phyloP scores from a whole-genome alignment of 2,329 filamentous ascomycete species.

The Ophiostoma ulmi region DNA sequence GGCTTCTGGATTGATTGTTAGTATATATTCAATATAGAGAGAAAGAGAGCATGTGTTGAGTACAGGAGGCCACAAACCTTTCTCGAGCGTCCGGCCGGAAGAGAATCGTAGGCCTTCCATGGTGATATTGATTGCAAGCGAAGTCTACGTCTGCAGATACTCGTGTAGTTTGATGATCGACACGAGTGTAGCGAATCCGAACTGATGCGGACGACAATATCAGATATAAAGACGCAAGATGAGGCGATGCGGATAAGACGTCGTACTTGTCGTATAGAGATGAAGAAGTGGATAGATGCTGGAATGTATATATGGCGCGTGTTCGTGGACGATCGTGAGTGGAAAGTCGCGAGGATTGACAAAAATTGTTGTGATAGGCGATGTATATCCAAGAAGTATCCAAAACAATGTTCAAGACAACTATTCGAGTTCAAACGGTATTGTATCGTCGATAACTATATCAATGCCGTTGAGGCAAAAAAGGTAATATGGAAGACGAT shows the following conservation, averaged over 20 bases:
- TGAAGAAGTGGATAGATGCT: not conserved
- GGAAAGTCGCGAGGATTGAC: no score
- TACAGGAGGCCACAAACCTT: not conserved
- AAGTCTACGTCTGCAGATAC: not conserved
- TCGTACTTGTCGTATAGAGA: not conserved
- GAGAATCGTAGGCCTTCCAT: conserved; percentile 5
- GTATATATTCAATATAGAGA: not conserved
- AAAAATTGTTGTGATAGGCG: not conserved
- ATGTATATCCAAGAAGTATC: conserved; percentile 2
- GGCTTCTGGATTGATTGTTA: conserved; percentile 24
- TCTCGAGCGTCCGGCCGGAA: not conserved
- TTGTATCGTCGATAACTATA: not conserved
- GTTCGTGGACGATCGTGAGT: conserved; percentile 1
- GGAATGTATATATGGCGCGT: conserved; percentile 6
- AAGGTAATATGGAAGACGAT: not conserved
- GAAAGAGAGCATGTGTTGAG: not conserved
- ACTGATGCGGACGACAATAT: not conserved
- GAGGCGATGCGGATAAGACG: not conserved
- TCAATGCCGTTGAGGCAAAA: not conserved
- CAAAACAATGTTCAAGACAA: not conserved
- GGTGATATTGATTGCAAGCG: not conserved
- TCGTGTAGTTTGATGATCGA: not conserved
- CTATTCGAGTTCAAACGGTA: not conserved
- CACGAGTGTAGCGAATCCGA: not conserved
- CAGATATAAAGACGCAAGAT: not conserved